Evolutionary conservation across 2,329 filamentous ascomycete species (phyloP).

Genomic region (Blastomyces gilchristii): DNA sequence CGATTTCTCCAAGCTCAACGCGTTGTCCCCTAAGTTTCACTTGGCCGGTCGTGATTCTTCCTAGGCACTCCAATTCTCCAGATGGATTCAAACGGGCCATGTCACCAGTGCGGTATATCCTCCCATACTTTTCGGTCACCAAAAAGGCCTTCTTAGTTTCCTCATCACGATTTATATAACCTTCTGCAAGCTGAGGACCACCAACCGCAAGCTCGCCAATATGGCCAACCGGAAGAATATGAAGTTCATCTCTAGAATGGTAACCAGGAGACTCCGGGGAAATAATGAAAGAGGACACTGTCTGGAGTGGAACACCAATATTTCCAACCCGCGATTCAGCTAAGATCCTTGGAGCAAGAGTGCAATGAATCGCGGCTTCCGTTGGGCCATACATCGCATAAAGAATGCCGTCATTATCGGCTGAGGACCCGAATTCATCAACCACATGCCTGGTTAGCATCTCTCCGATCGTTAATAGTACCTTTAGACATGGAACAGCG

Average conservation of each 20-base stretch:
- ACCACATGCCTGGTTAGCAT: conserved; percentile 76
- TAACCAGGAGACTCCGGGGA: conserved; percentile 34
- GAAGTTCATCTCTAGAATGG: conserved; percentile 24
- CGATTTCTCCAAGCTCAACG: conserved; percentile 78
- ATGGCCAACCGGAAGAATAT: conserved; percentile 54
- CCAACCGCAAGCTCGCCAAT: conserved; percentile 73
- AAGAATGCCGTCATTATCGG: conserved; percentile 50
- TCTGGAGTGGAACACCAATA: conserved; percentile 69
- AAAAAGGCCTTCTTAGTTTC: conserved; percentile 66
- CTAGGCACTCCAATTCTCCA: conserved; percentile 71
- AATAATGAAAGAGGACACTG: conserved; percentile 67
- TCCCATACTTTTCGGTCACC: conserved; percentile 51
- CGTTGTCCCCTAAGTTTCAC: conserved; percentile 79
- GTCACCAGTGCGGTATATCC: conserved; percentile 76
- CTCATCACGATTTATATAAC: conserved; percentile 70
- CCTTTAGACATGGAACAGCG: conserved; percentile 55
- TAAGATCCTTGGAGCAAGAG: conserved; percentile 55
- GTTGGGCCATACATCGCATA: conserved; percentile 95
- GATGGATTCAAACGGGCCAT: conserved; percentile 58
- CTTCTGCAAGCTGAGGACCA: conserved; percentile 66
- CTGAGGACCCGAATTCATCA: conserved; percentile 61
- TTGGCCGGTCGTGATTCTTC: conserved; percentile 68
- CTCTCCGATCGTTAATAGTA: conserved; percentile 81
- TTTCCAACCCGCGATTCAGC: conserved; percentile 50
- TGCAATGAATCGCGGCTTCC: conserved; percentile 85